Evolutionary conservation across 768 basidiomycete species (phyloP), one percentile per base, ranked within the genome.

Genomic region (Suillus clintonianus): DNA sequence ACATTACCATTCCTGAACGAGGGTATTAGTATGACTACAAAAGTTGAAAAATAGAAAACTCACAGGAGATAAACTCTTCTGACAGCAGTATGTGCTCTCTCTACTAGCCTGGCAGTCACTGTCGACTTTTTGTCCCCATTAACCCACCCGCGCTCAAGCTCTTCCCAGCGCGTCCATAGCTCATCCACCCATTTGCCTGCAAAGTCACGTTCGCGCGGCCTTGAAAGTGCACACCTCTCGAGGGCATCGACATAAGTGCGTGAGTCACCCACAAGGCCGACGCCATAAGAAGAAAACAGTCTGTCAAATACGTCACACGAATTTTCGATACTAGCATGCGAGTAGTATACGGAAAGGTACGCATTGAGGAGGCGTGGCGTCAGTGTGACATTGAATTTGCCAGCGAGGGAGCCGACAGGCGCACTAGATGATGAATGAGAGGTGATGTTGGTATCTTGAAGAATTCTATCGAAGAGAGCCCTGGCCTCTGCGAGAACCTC

Each of bases 261-360:
- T 4, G 86, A 83, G 62, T 86, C 88, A 50, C 81, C 79, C 51
- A 63, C 61, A 1, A 89, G 72, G 1, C 69, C 76, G 8, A 37
- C 53, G 19, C 6, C 34, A 19, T 17, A 4, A 5, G 59, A 51
- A 17, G 61, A 42, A 64, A 84, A 91, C 3, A 89, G 64, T 5
- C 71, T 74, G 64, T 80, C 73, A 73, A 90, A 94, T 9, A 82
- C 72, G 9, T 81, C 79, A 34, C 77, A 76, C 3, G 85, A 78
- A 2, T 70, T 71, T 32, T 84, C 81, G 47, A 95, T 76, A 11
- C 81, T 70, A 5, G 81, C 75, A 66, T 90, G 89, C 3, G 76
- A 72, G 69, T 90, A 90, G 71, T 89, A 84, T 0, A 95, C 90
- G 14, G 90, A 86, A 57, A 97, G 78, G 71, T 93, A 98, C 3